Evolutionary conservation across 306 rosid species (phyloP), one percentile per base, ranked within the genome.

Genomic region (Cucurbita moschata): DNA sequence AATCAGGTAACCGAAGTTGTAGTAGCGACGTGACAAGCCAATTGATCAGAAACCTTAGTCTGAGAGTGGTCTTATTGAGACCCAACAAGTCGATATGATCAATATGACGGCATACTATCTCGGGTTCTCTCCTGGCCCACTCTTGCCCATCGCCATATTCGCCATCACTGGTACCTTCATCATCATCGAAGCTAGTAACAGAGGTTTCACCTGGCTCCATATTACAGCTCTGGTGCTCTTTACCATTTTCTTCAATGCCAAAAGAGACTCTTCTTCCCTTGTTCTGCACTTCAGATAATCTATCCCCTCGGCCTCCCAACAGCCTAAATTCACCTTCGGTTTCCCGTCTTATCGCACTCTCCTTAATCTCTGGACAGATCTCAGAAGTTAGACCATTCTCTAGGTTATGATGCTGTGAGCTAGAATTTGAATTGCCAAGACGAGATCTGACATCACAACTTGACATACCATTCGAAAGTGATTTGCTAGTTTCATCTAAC

Each of bases 301-400:
- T 86, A 75, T 83, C 85, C 76, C 91, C 93, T 77, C 98, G 83
- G 77, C 96, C 76, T 80, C 90, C 98, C 81, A 92, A 72, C 88
- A 92, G 76, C 83, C 98, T 84, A 76, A 86, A 90, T 53, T 92
- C 96, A 64, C 98, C 96, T 83, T 92, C 98, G 47, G 98, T 92
- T 87, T 92, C 98, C 77, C 98, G 86, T 79, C 96, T 81, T 80
- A 92, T 92, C 67, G 98, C 98, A 58, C 93, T 92, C 85, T 92
- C 96, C 73, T 90, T 90, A 43, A 87, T 57, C 75, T 85, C 96
- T 10, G 78, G 1, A 47, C 81, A 82, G 79, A 84, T 83, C 75
- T 76, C 86, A 44, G 89, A 84, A 68, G 83, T 74, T 18, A 81
- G 73, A 23, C 92, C 92, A 79, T 89, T 87, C 77, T 85, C 90